Base-by-base conservation (phyloP, 2,329 filamentous ascomycete genomes). In the Paecilomyces dactylethromorphus region DNA sequence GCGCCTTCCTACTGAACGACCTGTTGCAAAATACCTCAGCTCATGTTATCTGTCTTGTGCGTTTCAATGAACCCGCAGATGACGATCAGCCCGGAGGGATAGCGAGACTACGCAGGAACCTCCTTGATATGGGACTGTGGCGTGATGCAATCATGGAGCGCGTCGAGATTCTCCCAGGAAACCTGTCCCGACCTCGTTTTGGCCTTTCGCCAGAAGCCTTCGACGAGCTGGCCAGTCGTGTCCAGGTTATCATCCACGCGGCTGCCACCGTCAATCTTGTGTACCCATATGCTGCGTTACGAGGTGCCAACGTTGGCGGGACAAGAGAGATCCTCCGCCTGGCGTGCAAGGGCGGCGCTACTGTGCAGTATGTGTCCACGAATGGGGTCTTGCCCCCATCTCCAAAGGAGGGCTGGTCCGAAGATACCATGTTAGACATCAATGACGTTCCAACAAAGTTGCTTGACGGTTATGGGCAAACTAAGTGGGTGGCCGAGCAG, bases 401-500 rank as follows among this genome's bases (percentile, higher is more conserved):
- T 0, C 64, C 57, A 6, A 80, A 81, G 4, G 80, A 85, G 45
- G 87, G 89, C 11, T 92, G 89, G 89, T 74, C 83, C 0, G 90
- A 92, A 70, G 83, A 87, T 61, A 78, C 84, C 10, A 86, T 87
- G 76, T 78, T 92, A 15, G 79, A 82, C 31, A 81, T 90, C 3
- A 83, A 88, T 12, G 84, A 87, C 53, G 89, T 92, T 1, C 86
- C 88, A 0, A 82, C 79, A 51, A 88, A 88, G 69, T 77, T 92
- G 4, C 75, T 82, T 1, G 88, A 91, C 66, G 89, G 89, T 1
- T 92, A 92, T 62, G 88, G 88, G 0, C 89, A 91, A 72, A 90
- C 88, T 0, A 92, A 92, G 69, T 92, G 89, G 89, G 89, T 90
- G 31, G 88, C 89, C 2, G 89, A 92, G 70, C 85, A 88, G 70